Percentiles rank a stretch among this genome's conserved stretches.
phyloP scores from a whole-genome alignment of 768 basidiomycete genomes.

The Hebeloma cylindrosporum region DNA sequence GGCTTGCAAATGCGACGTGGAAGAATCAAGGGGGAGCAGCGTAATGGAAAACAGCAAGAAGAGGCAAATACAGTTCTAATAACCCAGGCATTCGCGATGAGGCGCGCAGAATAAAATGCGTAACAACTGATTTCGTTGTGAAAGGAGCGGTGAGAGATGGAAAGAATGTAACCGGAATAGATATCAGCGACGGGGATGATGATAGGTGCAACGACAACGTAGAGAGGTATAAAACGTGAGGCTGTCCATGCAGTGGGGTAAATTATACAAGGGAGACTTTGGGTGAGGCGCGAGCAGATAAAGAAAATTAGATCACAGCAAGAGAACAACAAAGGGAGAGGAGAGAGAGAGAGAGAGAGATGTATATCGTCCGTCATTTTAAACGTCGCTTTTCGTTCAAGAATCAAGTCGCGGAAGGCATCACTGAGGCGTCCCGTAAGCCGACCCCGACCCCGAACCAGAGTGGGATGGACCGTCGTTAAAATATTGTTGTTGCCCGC shows the following conservation, averaged over 20 bases:
- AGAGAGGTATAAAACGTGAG: slow-evolving; percentile 8
- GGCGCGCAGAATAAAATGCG: too few species aligned
- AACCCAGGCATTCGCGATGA: too few species aligned
- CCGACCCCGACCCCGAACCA: slow-evolving; percentile 44
- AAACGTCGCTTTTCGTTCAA: slow-evolving; percentile 15
- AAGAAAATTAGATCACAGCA: too few species aligned
- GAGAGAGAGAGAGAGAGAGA: slow-evolving; percentile 9
- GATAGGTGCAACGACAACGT: slow-evolving; percentile 8
- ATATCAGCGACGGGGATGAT: neutral
- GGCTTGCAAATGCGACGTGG: slow-evolving; percentile 15
- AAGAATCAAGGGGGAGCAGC: neutral
- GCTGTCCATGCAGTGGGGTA: slow-evolving; percentile 14
- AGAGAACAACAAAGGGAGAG: slow-evolving; percentile 10
- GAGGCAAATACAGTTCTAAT: neutral
- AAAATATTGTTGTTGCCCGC: slow-evolving; percentile 35
- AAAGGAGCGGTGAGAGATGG: slow-evolving; percentile 1
- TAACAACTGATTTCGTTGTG: too few species aligned
- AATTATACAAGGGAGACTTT: slow-evolving; percentile 16
- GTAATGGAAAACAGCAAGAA: slow-evolving; percentile 5
- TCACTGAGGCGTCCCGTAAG: slow-evolving; percentile 47
- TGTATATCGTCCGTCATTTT: slow-evolving; percentile 12
- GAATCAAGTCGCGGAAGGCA: slow-evolving; percentile 6
- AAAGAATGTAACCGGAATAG: neutral
- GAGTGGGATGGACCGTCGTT: slow-evolving; percentile 39
- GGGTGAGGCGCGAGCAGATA: too few species aligned